Evolutionary conservation across 148 eudicot genomes (phyloP).

Genomic region (Euryodendron excelsum): DNA sequence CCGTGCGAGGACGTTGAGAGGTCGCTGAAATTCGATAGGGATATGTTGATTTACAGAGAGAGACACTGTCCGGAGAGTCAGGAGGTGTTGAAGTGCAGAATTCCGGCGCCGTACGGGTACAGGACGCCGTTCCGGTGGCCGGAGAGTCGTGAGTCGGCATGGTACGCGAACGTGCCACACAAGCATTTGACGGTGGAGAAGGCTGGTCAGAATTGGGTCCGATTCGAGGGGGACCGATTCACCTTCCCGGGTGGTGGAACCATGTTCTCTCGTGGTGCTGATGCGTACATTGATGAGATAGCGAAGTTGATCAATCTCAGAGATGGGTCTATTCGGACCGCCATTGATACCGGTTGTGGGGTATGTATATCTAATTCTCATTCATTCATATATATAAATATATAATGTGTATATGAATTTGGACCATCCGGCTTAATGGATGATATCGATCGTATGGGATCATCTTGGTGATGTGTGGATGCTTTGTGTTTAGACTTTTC

Average conservation of each 20-base stretch:
- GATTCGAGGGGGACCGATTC: slow-evolving; percentile 77
- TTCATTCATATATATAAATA: background rate
- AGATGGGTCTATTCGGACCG: slow-evolving; percentile 78
- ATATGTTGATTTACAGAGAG: slow-evolving; percentile 52
- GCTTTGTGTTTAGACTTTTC: no score
- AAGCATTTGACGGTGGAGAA: slow-evolving; percentile 88
- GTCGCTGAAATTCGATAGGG: slow-evolving; percentile 57
- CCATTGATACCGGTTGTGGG: slow-evolving; percentile 97
- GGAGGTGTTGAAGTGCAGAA: slow-evolving; percentile 50
- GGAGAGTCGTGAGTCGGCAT: slow-evolving; percentile 59
- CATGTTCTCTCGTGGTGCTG: slow-evolving; percentile 83
- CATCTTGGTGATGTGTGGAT: no score
- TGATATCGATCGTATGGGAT: no score
- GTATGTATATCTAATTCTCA: slow-evolving; percentile 36
- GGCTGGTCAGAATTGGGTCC: slow-evolving; percentile 92
- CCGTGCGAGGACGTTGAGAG: slow-evolving; percentile 73
- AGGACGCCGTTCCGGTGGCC: slow-evolving; percentile 80
- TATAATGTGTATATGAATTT: background rate
- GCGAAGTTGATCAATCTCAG: slow-evolving; percentile 56
- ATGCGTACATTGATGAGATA: slow-evolving; percentile 79
- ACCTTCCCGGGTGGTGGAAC: slow-evolving; percentile 93
- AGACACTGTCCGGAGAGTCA: slow-evolving; percentile 66
- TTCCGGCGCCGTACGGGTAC: slow-evolving; percentile 77
- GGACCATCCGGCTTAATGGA: no score
- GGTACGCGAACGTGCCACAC: slow-evolving; percentile 93